Evolutionary conservation across 495 filamentous ascomycete genomes (phyloP).

Genomic region (Penicillium malachiteum): DNA sequence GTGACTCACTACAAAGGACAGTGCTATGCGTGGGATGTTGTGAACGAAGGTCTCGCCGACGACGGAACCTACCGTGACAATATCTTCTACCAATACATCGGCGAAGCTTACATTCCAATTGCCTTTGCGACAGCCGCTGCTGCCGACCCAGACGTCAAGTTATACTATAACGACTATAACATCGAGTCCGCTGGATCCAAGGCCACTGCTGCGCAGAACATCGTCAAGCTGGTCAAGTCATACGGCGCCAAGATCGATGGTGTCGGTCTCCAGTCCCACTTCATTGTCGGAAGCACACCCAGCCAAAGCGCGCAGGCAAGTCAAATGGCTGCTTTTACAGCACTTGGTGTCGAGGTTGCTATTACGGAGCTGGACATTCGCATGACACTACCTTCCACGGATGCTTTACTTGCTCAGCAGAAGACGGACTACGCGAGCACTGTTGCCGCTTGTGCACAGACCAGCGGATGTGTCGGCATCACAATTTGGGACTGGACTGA

Average conservation of each 20-base stretch:
- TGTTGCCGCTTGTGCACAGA: slow-evolving; percentile 57
- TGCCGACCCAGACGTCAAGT: slow-evolving; percentile 48
- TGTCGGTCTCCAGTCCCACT: slow-evolving; percentile 63
- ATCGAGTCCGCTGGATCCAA: slow-evolving; percentile 56
- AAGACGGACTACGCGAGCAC: slow-evolving; percentile 55
- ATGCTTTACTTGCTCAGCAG: slow-evolving; percentile 54
- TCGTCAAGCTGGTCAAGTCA: slow-evolving; percentile 54
- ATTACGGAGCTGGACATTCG: slow-evolving; percentile 64
- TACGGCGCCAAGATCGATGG: slow-evolving; percentile 60
- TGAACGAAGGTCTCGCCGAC: slow-evolving; percentile 47
- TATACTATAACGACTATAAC: slow-evolving; percentile 72
- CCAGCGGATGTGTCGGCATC: slow-evolving; percentile 62
- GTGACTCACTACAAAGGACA: slow-evolving; percentile 56
- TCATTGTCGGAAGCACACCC: slow-evolving; percentile 54
- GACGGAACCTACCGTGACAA: slow-evolving; percentile 45
- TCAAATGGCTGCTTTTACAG: slow-evolving; percentile 48
- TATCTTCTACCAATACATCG: slow-evolving; percentile 44
- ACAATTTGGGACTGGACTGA: slow-evolving; percentile 68
- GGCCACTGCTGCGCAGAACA: slow-evolving; percentile 40
- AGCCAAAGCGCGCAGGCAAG: slow-evolving; percentile 46
- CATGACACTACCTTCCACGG: slow-evolving; percentile 45
- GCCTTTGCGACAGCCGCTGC: slow-evolving; percentile 47
- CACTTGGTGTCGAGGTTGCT: slow-evolving; percentile 58
- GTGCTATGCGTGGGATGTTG: slow-evolving; percentile 48
- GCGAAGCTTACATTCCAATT: slow-evolving; percentile 45